Conservation (phyloP, 2,329 filamentous ascomycete genomes). For the Colletotrichum camelliae region DNA sequence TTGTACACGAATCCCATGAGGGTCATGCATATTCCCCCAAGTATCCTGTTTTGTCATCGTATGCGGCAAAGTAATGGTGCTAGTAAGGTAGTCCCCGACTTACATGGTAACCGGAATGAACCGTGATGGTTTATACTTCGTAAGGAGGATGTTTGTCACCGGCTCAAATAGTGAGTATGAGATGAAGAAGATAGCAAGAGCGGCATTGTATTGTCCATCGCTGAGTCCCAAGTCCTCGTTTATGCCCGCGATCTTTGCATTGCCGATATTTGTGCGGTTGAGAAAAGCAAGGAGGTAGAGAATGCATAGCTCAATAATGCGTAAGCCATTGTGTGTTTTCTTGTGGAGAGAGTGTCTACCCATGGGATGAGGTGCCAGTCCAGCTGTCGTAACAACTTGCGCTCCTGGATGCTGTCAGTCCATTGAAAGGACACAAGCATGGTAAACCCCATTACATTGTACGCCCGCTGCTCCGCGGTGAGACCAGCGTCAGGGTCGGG, state of each 20-base stretch:
- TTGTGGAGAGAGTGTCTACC: neutral
- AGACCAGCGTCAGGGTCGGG: neutral
- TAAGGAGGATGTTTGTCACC: slow-evolving; percentile 80
- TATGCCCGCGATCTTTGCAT: slow-evolving; percentile 52
- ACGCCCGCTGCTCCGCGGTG: neutral
- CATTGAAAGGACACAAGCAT: too few species aligned
- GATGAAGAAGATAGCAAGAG: slow-evolving; percentile 69
- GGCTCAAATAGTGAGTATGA: slow-evolving; percentile 72
- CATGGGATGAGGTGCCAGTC: slow-evolving; percentile 9
- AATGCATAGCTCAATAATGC: neutral
- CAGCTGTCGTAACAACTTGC: neutral
- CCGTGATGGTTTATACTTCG: slow-evolving; percentile 74
- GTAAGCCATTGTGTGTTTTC: neutral
- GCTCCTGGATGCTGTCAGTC: neutral
- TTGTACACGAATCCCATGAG: slow-evolving; percentile 71
- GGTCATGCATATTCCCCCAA: slow-evolving; percentile 73
- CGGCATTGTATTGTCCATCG: slow-evolving; percentile 63
- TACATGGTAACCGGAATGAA: slow-evolving; percentile 85
- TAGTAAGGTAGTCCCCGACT: neutral
- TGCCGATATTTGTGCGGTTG: slow-evolving; percentile 55
- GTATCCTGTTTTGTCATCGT: slow-evolving; percentile 47
- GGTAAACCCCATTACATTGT: neutral
- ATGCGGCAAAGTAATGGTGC: neutral
- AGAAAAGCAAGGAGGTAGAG: slow-evolving; percentile 71
- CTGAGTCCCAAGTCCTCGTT: slow-evolving; percentile 46